These are phyloP conservation scores for Pseudogymnoascus destructans DNA, from an alignment of 2,329 filamentous ascomycete genomes.

Conservation along the genomic window DNA sequence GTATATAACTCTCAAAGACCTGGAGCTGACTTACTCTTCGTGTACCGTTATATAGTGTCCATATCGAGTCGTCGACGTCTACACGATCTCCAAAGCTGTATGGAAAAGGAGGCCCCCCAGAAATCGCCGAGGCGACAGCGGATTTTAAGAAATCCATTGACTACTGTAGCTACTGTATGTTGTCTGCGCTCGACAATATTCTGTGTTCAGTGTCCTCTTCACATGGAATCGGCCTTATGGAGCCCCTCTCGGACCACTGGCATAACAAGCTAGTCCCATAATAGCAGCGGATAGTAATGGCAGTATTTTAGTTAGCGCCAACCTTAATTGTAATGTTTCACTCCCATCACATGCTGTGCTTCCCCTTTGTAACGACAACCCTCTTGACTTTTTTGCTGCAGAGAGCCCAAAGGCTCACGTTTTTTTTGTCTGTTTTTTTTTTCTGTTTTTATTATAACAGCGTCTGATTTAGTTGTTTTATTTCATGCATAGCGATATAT, in stretches of 20 bases:
- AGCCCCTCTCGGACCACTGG: neutral
- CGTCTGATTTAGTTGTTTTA: neutral
- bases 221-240: neutral
- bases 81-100: constrained; percentile 89
- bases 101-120: constrained; percentile 84
- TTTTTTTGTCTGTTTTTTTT: neutral
- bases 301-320: constrained; percentile 4
- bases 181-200: constrained; percentile 1
- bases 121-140: constrained; percentile 90
- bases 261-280: neutral
- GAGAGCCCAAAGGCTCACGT: neutral
- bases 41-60: constrained; percentile 91
- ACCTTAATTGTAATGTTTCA: constrained; percentile 8
- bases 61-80: constrained; percentile 85
- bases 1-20: constrained; percentile 6
- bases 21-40: constrained; percentile 48
- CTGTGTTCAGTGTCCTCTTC: neutral
- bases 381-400: neutral
- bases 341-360: neutral
- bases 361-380: neutral
- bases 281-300: neutral
- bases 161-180: neutral
- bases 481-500: neutral
- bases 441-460: neutral
- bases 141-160: constrained; percentile 96